These are phyloP conservation scores for Neoboletus magnificus DNA, from an alignment of 768 basidiomycete species.

Conservation along the genomic window DNA sequence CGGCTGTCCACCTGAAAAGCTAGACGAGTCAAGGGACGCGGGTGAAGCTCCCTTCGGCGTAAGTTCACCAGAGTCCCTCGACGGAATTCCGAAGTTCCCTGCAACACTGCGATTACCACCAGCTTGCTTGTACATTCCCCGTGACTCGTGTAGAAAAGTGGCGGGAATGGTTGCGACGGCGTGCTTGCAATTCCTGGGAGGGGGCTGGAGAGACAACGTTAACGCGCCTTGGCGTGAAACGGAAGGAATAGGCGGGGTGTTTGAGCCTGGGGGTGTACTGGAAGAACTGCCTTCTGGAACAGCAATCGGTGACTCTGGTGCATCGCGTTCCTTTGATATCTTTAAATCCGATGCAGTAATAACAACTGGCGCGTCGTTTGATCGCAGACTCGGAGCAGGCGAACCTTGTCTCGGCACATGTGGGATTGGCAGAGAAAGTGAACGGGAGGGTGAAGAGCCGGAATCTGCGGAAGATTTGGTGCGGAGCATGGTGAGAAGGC, in stretches of 20 bases:
- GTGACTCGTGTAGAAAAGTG: constrained; percentile 3
- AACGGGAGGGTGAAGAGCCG: constrained; percentile 22
- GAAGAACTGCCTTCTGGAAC: constrained; percentile 11
- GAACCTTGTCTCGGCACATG: constrained; percentile 16
- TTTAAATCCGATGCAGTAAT: constrained; percentile 33
- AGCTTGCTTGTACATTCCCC: constrained; percentile 25
- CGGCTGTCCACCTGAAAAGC: constrained; percentile 1
- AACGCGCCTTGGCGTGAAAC: constrained; percentile 31
- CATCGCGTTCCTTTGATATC: constrained; percentile 39
- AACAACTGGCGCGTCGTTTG: constrained; percentile 17
- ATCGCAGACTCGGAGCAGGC: constrained; percentile 27
- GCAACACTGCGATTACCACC: constrained; percentile 29
- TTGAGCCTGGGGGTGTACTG: constrained; percentile 32
- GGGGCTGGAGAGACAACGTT: constrained; percentile 33
- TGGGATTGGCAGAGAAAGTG: constrained; percentile 32
- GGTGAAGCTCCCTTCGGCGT: constrained; percentile 12
- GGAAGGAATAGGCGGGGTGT: constrained; percentile 17
- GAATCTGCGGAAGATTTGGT: constrained; percentile 35
- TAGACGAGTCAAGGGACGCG: not conserved
- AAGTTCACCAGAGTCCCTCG: constrained; percentile 6
- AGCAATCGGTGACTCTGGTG: constrained; percentile 14
- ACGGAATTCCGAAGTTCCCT: constrained; percentile 28
- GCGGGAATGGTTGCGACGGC: not conserved
- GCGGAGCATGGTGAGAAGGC: constrained; percentile 50
- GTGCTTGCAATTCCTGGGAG: constrained; percentile 30